These are phyloP conservation scores for Curvularia spicifera DNA, from an alignment of 2,329 filamentous ascomycete genomes.

Conservation along the genomic window DNA sequence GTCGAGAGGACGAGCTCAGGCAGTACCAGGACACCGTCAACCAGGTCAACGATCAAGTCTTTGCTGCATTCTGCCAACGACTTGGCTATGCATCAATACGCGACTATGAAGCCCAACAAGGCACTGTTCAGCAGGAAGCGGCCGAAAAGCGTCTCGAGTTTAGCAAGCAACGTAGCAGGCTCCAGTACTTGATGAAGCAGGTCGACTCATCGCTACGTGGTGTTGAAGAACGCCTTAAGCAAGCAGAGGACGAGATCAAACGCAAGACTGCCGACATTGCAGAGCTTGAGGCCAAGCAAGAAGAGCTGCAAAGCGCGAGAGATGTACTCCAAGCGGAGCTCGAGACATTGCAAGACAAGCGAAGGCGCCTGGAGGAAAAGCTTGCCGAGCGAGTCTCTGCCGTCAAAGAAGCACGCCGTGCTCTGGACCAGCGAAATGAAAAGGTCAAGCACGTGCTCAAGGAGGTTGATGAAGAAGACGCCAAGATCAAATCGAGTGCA, in stretches of 20 bases:
- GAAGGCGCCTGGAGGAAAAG: conserved; percentile 72
- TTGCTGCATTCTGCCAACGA: conserved; percentile 81
- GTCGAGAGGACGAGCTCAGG: conserved; percentile 62
- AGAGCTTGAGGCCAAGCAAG: conserved; percentile 71
- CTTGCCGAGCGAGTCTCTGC: conserved; percentile 74
- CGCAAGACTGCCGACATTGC: conserved; percentile 71
- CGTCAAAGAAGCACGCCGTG: conserved; percentile 77
- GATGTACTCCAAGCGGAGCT: conserved; percentile 77
- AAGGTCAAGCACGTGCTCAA: conserved; percentile 79
- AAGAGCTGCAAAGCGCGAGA: conserved; percentile 74
- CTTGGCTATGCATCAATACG: conserved; percentile 89
- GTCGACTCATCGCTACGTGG: conserved; percentile 75
- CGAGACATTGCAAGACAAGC: conserved; percentile 73
- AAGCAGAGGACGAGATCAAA: conserved; percentile 69
- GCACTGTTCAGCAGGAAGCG: conserved; percentile 87
- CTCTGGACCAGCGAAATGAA: conserved; percentile 83
- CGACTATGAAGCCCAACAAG: conserved; percentile 92
- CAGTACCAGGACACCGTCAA: conserved; percentile 70
- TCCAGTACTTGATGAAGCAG: conserved; percentile 67
- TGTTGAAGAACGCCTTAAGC: conserved; percentile 71
- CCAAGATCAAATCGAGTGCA: conserved; percentile 83
- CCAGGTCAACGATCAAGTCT: conserved; percentile 86
- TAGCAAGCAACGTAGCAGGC: conserved; percentile 72
- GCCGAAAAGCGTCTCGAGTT: conserved; percentile 87
- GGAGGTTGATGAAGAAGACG: conserved; percentile 79